These are phyloP conservation scores for Chaetothyriales sp. DNA, from an alignment of 2,329 filamentous ascomycete species.

Conservation along the genomic window DNA sequence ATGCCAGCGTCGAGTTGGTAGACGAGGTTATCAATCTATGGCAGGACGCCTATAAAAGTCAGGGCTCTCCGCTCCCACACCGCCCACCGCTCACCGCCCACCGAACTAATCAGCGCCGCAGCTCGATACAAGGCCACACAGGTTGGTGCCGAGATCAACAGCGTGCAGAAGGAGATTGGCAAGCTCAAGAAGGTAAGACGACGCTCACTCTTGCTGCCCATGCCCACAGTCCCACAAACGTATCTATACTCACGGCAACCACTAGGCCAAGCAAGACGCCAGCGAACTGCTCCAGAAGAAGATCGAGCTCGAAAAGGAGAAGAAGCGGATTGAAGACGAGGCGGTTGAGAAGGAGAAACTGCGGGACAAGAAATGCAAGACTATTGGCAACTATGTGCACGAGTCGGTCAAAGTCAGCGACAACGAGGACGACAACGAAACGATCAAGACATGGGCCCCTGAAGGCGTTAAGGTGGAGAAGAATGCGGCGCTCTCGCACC, in stretches of 20 bases:
- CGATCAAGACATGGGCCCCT: slow-evolving; percentile 66
- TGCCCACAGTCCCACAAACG: no score
- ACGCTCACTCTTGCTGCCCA: background rate
- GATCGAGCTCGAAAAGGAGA: slow-evolving; percentile 59
- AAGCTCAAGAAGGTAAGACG: slow-evolving; percentile 64
- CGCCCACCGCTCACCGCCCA: background rate
- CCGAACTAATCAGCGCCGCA: slow-evolving; percentile 20
- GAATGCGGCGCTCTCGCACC: slow-evolving; percentile 69
- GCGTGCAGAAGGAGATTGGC: slow-evolving; percentile 76
- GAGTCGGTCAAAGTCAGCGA: slow-evolving; percentile 69
- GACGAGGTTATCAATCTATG: slow-evolving; percentile 59
- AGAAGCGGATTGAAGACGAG: slow-evolving; percentile 60
- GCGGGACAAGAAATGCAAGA: slow-evolving; percentile 64
- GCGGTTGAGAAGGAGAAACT: slow-evolving; percentile 60
- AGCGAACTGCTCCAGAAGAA: slow-evolving; percentile 67
- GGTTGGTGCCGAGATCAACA: slow-evolving; percentile 72
- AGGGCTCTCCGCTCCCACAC: background rate
- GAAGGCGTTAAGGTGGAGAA: slow-evolving; percentile 60
- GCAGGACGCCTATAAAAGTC: slow-evolving; percentile 14
- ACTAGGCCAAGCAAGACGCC: slow-evolving; percentile 68
- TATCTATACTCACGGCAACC: background rate
- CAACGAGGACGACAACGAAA: slow-evolving; percentile 74
- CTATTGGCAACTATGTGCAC: slow-evolving; percentile 84
- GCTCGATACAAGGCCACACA: slow-evolving; percentile 66
- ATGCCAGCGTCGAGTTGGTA: slow-evolving; percentile 66